These are phyloP conservation scores for Alternaria infectoria DNA, from an alignment of 2,329 filamentous ascomycete genomes.

Conservation along the genomic window DNA sequence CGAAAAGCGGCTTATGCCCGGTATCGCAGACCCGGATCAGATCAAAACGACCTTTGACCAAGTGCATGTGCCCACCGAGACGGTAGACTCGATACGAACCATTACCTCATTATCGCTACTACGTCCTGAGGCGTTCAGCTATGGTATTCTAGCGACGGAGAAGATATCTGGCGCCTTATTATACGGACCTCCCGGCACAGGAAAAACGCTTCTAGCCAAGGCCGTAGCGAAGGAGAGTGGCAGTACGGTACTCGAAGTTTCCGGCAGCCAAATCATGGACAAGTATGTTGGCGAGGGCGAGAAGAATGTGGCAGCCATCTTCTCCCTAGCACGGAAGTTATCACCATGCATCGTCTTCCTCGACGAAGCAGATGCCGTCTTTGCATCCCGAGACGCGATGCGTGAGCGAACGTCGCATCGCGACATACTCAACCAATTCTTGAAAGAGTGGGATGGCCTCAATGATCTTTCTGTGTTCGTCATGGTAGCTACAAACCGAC, in stretches of 20 bases:
- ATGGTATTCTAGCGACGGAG: slow-evolving; percentile 89
- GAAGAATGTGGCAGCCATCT: slow-evolving; percentile 91
- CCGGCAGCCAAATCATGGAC: slow-evolving; percentile 89
- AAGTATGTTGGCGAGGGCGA: slow-evolving; percentile 97
- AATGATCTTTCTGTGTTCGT: slow-evolving; percentile 85
- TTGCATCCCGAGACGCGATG: slow-evolving; percentile 74
- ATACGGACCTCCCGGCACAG: slow-evolving; percentile 80
- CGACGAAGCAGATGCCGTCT: slow-evolving; percentile 92
- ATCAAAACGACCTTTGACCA: slow-evolving; percentile 88
- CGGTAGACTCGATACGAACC: slow-evolving; percentile 84
- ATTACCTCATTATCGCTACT: slow-evolving; percentile 86
- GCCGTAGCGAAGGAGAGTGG: slow-evolving; percentile 69
- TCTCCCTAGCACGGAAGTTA: slow-evolving; percentile 87
- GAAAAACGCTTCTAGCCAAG: slow-evolving; percentile 70
- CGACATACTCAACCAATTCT: slow-evolving; percentile 94
- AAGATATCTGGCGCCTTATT: slow-evolving; percentile 88
- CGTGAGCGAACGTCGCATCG: slow-evolving; percentile 74
- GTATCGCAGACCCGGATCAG: slow-evolving; percentile 80
- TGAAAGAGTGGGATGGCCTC: slow-evolving; percentile 96
- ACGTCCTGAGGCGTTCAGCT: slow-evolving; percentile 92
- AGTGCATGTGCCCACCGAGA: slow-evolving; percentile 81
- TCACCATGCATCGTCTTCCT: slow-evolving; percentile 94
- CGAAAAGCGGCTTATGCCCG: slow-evolving; percentile 81
- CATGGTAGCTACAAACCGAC: slow-evolving; percentile 96
- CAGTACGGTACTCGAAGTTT: slow-evolving; percentile 80